Base-by-base conservation (phyloP, 371 early-diverging fungal species). In the Saksenaea vasiformis region DNA sequence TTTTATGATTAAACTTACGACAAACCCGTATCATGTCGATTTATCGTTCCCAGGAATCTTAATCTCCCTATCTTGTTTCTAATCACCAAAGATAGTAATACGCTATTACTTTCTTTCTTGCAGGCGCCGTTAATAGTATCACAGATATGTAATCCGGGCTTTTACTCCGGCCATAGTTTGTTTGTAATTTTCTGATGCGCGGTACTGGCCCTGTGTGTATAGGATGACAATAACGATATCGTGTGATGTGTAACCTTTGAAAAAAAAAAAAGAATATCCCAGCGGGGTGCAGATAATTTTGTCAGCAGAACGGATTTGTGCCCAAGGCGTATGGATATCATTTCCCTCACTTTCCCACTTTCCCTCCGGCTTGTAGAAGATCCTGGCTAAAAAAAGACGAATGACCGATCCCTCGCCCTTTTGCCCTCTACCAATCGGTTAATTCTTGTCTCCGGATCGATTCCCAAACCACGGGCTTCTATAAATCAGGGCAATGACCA, bases 401-500 rank as follows among this genome's bases (percentile, higher is more conserved):
- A 11, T 14, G 3, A 39, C 39, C 39, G 22, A 85, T 34, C 89
- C 66, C 37, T 85, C 77, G 22, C 84, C 60, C 1, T 72, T 74
- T 74, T 89, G 74, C 15, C 90, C 90, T 5, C 69, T 68, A 22
- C 90, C 78, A 27, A 72, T 38, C 3, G 84, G 87, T 38, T 84
- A 84, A 1, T 58, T 35, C 9, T 44, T 31, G 1, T 86, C 87
- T 34, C 68, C 67, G 0, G 74, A 70, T 37, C 79, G 83, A 66
- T 90, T 90, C 39, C 70, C 62, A n/a, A 68, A 78, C 22, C 65
- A 74, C 5, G 76, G 80, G 27, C 77, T 68, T 14, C 66, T 70
- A 56, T 88, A 88, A 36, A 88, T 86, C 2, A 85, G 83, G 1
- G 77, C 69, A 26, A 89, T 72, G 11, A 90, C 58, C 54, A 73